These are phyloP conservation scores for Casuarina cunninghamiana DNA, from an alignment of 306 rosid species.

Conservation along the genomic window DNA sequence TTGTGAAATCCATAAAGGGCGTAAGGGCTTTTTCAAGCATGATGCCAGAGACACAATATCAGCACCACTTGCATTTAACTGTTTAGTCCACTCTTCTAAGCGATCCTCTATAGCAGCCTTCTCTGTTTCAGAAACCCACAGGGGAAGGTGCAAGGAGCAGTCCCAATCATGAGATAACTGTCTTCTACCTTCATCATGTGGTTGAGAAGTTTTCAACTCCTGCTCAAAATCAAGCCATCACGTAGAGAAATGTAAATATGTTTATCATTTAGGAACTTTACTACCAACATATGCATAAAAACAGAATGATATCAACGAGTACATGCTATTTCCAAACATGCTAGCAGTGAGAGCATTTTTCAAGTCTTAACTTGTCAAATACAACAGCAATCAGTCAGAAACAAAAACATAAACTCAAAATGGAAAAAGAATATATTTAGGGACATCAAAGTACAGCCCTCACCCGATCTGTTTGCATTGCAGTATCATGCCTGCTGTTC, in stretches of 20 bases:
- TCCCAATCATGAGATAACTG: slow-evolving; percentile 60
- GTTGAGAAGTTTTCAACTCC: slow-evolving; percentile 40
- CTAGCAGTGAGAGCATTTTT: not conserved
- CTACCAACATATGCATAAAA: not conserved
- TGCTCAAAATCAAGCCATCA: slow-evolving; percentile 24
- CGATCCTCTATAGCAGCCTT: slow-evolving; percentile 63
- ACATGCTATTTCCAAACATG: not conserved
- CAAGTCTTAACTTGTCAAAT: not conserved
- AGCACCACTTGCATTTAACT: slow-evolving; percentile 64
- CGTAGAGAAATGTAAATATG: not conserved
- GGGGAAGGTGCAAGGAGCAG: slow-evolving; percentile 87
- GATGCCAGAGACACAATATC: slow-evolving; percentile 69
- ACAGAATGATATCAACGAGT: not conserved
- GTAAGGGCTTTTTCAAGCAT: slow-evolving; percentile 71
- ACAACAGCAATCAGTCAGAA: not conserved
- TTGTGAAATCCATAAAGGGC: slow-evolving; percentile 94
- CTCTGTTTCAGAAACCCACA: slow-evolving; percentile 82
- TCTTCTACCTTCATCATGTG: slow-evolving; percentile 14
- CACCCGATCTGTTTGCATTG: slow-evolving; percentile 35
- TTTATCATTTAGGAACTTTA: not conserved
- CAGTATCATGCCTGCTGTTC: slow-evolving; percentile 29
- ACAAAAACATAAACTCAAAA: not conserved
- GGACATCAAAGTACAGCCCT: slow-evolving; percentile 14
- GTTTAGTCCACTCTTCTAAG: slow-evolving; percentile 76
- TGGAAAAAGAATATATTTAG: not conserved